A percentile compares a stretch with the other conserved stretches of the same genome.
Evolutionary conservation across 2,329 filamentous ascomycete genomes (phyloP).

Genomic region (Xylariaceae sp.): DNA sequence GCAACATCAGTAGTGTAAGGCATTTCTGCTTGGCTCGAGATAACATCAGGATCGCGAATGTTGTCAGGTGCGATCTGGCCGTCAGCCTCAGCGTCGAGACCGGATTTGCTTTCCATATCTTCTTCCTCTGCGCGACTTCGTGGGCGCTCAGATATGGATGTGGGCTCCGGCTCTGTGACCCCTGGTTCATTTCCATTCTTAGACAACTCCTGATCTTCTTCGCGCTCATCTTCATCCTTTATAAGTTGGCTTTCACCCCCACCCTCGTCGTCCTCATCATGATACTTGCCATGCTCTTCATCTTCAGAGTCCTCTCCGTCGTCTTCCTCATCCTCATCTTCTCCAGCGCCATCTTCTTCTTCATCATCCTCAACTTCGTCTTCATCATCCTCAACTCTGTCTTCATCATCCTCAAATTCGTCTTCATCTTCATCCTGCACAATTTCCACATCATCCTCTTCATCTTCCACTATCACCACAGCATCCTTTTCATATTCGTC

Average conservation of each 20-base stretch:
- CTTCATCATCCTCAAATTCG: conserved; percentile 17
- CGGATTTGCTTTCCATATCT: background rate
- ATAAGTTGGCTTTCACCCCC: background rate
- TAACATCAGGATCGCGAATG: background rate
- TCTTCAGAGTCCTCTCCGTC: conserved; percentile 16
- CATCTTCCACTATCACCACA: conserved; percentile 8
- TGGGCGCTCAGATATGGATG: background rate
- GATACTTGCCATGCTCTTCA: conserved; percentile 8
- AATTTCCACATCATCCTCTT: conserved; percentile 17
- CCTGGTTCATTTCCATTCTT: background rate
- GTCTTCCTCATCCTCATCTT: conserved; percentile 13
- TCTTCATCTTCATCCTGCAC: conserved; percentile 14
- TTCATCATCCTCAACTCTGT: conserved; percentile 18
- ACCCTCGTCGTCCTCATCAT: background rate
- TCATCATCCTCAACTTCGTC: conserved; percentile 10
- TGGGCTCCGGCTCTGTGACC: conserved; percentile 9
- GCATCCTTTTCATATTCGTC: background rate
- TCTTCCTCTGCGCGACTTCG: conserved; percentile 14
- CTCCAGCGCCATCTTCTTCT: background rate
- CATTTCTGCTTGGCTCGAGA: conserved; percentile 1
- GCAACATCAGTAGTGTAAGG: background rate
- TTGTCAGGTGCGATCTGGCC: background rate
- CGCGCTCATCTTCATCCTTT: background rate
- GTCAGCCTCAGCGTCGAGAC: background rate
- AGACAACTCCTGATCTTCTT: background rate